These are phyloP conservation scores for Rachicladosporium sp. DNA, from an alignment of 2,329 filamentous ascomycete genomes.

Conservation along the genomic window DNA sequence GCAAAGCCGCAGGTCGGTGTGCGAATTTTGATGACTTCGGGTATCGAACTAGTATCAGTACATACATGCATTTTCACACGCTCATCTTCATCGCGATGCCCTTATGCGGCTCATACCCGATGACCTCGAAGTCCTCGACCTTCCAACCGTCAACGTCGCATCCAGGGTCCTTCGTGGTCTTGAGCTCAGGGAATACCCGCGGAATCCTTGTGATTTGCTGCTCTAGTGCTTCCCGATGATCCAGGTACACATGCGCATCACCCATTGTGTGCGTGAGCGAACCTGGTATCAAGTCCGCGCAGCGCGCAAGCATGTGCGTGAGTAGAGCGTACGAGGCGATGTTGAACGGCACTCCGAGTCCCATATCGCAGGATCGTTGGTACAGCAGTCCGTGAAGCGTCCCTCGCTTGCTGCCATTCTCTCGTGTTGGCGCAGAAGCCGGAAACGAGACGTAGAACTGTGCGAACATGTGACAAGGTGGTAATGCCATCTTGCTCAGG, in stretches of 20 bases:
- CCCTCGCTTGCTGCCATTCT: conserved; percentile 40
- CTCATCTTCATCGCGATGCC: conserved; percentile 98
- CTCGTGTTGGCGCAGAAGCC: conserved; percentile 12
- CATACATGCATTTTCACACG: conserved; percentile 34
- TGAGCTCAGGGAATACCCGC: conserved; percentile 64
- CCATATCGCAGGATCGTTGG: conserved; percentile 93
- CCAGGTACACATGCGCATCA: conserved; percentile 90
- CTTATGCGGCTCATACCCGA: conserved; percentile 84
- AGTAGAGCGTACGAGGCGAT: conserved; percentile 89
- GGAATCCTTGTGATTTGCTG: conserved; percentile 72
- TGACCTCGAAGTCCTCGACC: conserved; percentile 73
- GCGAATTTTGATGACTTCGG: too few species aligned
- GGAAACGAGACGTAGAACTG: conserved; percentile 87
- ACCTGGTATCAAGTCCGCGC: conserved; percentile 71
- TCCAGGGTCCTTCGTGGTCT: conserved; percentile 54
- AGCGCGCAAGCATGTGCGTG: conserved; percentile 89
- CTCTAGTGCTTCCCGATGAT: conserved; percentile 80
- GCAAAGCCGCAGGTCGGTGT: too few species aligned
- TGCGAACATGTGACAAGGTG: conserved; percentile 95
- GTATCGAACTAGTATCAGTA: too few species aligned
- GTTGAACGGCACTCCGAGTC: conserved; percentile 93
- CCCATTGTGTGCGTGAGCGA: conserved; percentile 92
- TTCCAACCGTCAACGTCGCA: conserved; percentile 84
- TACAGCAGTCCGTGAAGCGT: conserved; percentile 81
- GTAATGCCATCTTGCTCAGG: conserved; percentile 75